Conservation (phyloP, 2,329 filamentous ascomycete genomes). For the Didymella lethalis region DNA sequence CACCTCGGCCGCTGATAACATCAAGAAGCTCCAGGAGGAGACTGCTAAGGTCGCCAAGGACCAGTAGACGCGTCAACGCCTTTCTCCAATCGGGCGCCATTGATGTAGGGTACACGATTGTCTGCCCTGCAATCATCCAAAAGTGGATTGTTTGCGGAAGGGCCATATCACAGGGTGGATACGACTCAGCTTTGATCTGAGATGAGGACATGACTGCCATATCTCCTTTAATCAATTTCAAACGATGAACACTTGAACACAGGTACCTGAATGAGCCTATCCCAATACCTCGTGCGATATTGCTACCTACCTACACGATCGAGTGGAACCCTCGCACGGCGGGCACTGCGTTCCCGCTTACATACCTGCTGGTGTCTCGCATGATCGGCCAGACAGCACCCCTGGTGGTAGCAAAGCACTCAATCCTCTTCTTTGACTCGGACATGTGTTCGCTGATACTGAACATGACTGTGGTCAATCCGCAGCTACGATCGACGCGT, state of each 20-base stretch:
- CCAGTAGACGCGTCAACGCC: conserved; percentile 2
- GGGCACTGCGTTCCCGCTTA: background rate
- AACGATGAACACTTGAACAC: background rate
- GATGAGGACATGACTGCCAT: conserved; percentile 3
- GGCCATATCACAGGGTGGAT: background rate
- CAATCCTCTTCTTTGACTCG: background rate
- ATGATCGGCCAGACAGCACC: background rate
- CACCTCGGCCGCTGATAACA: conserved; percentile 50
- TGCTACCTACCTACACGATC: background rate
- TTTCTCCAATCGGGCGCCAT: background rate
- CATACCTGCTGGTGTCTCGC: background rate
- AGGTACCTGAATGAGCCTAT: background rate
- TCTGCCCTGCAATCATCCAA: background rate
- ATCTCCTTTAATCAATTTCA: conserved; percentile 8
- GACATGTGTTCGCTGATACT: background rate
- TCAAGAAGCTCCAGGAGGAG: conserved; percentile 58
- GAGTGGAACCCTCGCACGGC: background rate
- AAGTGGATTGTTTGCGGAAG: background rate
- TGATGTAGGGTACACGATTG: background rate
- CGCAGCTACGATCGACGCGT: background rate
- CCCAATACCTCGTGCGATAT: background rate
- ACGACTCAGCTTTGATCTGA: conserved; percentile 2
- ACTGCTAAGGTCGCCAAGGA: conserved; percentile 49
- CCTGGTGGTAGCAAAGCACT: background rate
- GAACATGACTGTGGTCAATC: background rate